Evolutionary conservation across 2,329 filamentous ascomycete species (phyloP), one percentile per base, ranked within the genome.

Genomic region (Phaeosphaeria sp.): DNA sequence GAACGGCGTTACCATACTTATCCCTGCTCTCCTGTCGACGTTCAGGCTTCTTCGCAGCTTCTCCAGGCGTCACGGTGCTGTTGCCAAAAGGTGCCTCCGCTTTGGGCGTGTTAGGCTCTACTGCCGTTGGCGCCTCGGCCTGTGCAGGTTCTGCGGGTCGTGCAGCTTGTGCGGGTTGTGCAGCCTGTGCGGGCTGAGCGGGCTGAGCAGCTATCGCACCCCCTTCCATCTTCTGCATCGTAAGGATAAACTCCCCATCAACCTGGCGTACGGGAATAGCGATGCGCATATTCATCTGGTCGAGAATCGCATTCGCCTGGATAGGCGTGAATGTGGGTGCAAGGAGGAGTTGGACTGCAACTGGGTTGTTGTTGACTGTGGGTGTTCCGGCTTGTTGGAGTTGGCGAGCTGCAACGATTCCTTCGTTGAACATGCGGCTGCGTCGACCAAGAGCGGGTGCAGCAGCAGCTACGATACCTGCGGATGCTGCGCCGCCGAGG

Each of bases 201-300:
- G n/a, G 25, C 25, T 63, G 60, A 41, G 62, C 60, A 27, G 61
- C 53, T 17, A 49, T 57, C 11, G 43, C 30, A 3, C 6, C 58
- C 22, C 52, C 58, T 18, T 56, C 60, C 67, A 69, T 69, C 58
- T 61, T 62, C 49, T 69, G 59, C 70, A 77, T 75, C 17, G 69
- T 69, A 36, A 77, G 65, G 50, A 77, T 76, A 65, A 63, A 77
- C 55, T 77, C 74, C 51, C 74, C 74, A 52, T 77, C 74, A 15
- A 77, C 53, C 51, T 74, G 71, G 55, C 65, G 55, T 51, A 77
- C 73, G 0, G 74, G 74, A 41, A 77, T 63, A 20, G 74, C 74
- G 46, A 76, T 71, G 30, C 74, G 72, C 68, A 73, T 72, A 59
- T 77, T 77, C 30, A 69, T 54, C 46, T 70, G 69, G 46, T 77